These are phyloP conservation scores for Stipa capillata DNA, from an alignment of 176 grass and related monocot genomes.

Conservation along the genomic window DNA sequence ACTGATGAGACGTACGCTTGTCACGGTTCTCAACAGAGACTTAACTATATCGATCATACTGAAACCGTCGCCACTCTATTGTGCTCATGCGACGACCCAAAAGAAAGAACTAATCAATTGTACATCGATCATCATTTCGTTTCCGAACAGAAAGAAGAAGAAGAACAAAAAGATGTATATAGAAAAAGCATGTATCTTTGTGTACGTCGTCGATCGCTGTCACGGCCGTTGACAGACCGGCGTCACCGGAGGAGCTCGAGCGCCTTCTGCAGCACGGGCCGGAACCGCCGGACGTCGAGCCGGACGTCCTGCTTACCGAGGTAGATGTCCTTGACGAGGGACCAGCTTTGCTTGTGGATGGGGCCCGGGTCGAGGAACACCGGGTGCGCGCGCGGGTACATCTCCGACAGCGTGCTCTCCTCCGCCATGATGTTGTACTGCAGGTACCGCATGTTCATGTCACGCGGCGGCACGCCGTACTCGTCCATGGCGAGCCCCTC, in stretches of 20 bases:
- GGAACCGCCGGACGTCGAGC: constrained; percentile 43
- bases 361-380: constrained; percentile 52
- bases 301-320: constrained; percentile 70
- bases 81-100: background rate
- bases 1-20: background rate
- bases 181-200: background rate
- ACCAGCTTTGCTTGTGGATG: constrained; percentile 58
- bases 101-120: background rate
- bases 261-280: constrained; percentile 38
- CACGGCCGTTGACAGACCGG: too few relatives aligned
- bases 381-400: constrained; percentile 50
- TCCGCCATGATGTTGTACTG: constrained; percentile 73
- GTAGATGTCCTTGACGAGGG: constrained; percentile 58
- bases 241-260: constrained; percentile 63
- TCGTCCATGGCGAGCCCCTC: constrained; percentile 55
- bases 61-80: background rate
- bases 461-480: constrained; percentile 61
- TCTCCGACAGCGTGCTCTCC: constrained; percentile 67
- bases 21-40: background rate
- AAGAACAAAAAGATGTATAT: background rate
- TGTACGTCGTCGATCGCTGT: background rate
- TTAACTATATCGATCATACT: background rate
- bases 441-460: constrained; percentile 77
- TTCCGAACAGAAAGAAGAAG: background rate
- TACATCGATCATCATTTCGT: background rate